These are phyloP conservation scores for Erodium maritimum DNA, from an alignment of 345 rosid species.

Conservation along the genomic window DNA sequence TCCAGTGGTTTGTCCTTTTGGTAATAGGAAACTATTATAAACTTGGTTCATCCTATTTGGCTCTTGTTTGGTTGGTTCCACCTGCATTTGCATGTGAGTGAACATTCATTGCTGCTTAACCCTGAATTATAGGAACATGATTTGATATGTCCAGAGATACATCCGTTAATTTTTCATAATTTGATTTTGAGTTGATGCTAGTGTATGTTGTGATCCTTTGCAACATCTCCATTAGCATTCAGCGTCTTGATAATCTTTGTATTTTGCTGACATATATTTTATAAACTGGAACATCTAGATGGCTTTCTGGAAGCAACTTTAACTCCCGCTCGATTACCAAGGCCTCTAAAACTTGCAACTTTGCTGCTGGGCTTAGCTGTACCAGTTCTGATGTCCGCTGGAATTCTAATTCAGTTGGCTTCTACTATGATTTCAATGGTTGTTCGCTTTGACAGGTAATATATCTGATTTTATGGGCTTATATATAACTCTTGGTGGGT, in stretches of 20 bases:
- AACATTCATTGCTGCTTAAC: conserved; percentile 5
- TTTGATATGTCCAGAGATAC: conserved; percentile 1
- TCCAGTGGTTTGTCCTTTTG: conserved; percentile 79
- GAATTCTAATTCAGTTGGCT: conserved; percentile 44
- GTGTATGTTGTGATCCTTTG: background rate
- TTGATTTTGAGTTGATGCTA: background rate
- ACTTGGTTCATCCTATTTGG: conserved; percentile 71
- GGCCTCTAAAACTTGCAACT: conserved; percentile 89
- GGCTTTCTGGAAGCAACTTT: conserved; percentile 92
- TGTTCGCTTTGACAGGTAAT: conserved; percentile 75
- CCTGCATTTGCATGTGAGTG: conserved; percentile 97
- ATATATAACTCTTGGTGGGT: no score
- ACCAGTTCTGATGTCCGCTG: conserved; percentile 69
- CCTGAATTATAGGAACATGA: conserved; percentile 4
- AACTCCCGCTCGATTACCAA: conserved; percentile 67
- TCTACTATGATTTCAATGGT: conserved; percentile 42
- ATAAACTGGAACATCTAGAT: conserved; percentile 34
- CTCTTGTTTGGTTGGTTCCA: conserved; percentile 75
- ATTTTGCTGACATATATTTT: background rate
- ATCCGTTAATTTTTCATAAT: background rate
- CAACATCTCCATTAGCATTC: background rate
- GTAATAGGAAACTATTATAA: conserved; percentile 56
- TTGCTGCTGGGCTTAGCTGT: conserved; percentile 54
- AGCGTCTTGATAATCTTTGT: conserved; percentile 3
- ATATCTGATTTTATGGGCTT: no score